Evolutionary conservation across 257 asterid species (phyloP), one percentile per base, ranked within the genome.

Genomic region (Paulownia fortunei): DNA sequence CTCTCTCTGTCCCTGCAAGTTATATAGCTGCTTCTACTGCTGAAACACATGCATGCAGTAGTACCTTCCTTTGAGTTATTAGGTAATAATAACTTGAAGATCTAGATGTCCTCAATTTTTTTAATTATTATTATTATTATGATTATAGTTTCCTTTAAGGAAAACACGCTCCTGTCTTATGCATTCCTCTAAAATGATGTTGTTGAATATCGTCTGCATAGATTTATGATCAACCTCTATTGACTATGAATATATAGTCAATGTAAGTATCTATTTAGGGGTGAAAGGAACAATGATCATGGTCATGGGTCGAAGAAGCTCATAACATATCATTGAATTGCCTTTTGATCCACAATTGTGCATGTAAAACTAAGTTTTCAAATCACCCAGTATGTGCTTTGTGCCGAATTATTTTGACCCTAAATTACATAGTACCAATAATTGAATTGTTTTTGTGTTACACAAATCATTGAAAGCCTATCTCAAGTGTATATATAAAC

Each of bases 11-110:
- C n/a, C n/a, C n/a, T n/a, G n/a, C n/a, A n/a, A n/a, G n/a, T n/a
- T n/a, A n/a, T n/a, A n/a, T n/a, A n/a, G n/a, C n/a, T n/a, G n/a
- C n/a, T 44, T 21, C 58, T 12, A 46, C 73, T 67, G 73, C 73
- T 11, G 39, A 67, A 42, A 41, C 73, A 67, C 73, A 67, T 67
- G 73, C 73, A 46, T 42, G 13, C 58, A 42, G 39, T 5, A 11
- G 19, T 41, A 39, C 72, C 55, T 21, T 42, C 72, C 19, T 66
- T 18, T 65, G 27, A 66, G 72, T 42, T 54, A 21, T n/a, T n/a
- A n/a, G n/a, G n/a, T n/a, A n/a, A n/a, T n/a, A 55, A 55, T 0
- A 55, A 30, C 19, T 27, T 13, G 67, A 13, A 27, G 7, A 60
- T 60, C 2, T 27, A 26, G 16, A 12, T 13, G 16, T 41, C 47